A percentile compares a stretch with the other conserved stretches of the same genome.
Conservation (phyloP, 805 yeast species). For the Naumovozyma castellii region DNA sequence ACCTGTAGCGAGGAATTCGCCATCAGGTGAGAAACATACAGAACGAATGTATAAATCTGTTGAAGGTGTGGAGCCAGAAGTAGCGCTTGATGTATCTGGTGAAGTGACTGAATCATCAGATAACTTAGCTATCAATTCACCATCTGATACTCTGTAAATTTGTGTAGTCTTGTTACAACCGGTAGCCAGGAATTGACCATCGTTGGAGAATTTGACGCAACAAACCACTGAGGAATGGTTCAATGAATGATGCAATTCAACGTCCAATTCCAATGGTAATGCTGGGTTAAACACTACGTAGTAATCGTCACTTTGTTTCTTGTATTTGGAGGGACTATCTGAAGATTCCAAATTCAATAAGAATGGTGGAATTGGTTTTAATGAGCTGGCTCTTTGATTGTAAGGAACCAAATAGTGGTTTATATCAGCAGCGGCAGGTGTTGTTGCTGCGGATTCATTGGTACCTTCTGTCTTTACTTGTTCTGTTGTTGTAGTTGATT, state of each 20-base stretch:
- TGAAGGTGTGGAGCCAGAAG: conserved; percentile 37
- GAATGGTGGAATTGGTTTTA: conserved; percentile 74
- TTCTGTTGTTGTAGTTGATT: conserved; percentile 8
- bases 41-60: conserved; percentile 86
- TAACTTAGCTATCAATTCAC: conserved; percentile 77
- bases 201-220: conserved; percentile 86
- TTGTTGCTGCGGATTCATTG: conserved; percentile 7
- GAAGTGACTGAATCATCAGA: conserved; percentile 63
- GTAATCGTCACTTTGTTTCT: conserved; percentile 76
- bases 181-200: conserved; percentile 88
- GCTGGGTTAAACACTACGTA: conserved; percentile 87
- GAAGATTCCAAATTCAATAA: conserved; percentile 71
- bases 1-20: conserved; percentile 87
- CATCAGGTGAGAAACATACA: conserved; percentile 94
- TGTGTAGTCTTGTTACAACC: conserved; percentile 96
- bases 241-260: conserved; percentile 78
- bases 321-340: conserved; percentile 63
- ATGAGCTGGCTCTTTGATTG: conserved; percentile 38
- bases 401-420: conserved; percentile 32
- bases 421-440: conserved; percentile 9
- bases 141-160: conserved; percentile 85
- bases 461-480: conserved; percentile 5
- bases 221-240: conserved; percentile 94
- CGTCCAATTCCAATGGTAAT: conserved; percentile 65
- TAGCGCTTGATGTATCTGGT: conserved; percentile 6